Base-by-base conservation (phyloP, 1,284 basidiomycete species). In the Cryptococcus sp. region DNA sequence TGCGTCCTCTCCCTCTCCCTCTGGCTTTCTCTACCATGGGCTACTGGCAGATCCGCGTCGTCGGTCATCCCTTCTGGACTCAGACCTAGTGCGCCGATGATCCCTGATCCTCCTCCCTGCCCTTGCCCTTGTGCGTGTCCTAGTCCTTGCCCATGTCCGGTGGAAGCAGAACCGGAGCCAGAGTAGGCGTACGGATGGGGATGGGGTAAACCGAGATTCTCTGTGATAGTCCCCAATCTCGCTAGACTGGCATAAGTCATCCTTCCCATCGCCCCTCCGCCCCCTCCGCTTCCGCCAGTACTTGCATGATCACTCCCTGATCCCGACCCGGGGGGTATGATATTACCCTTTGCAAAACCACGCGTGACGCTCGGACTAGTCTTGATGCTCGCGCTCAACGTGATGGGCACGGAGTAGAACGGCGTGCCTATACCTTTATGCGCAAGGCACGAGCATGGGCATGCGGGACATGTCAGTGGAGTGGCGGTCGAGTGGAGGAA, bases 391-490 rank as follows among this genome's bases (percentile, higher is more conserved):
- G 31, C 31, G 31, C 31, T 35, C n/a, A 50, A 41, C 42, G 54
- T 40, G 17, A 56, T 20, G 10, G 47, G 49, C 5, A 60, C 40
- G 10, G 62, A 57, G 31, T 44, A 38, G 58, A 66, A 68, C 3
- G 57, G 48, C 22, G 64, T 68, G 0, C 57, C 56, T n/a, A 70
- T 38, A 3, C 70, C 70, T 22, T 44, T 50, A 19, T 62, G 61
- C 3, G 57, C 48, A 0, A 69, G 58, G 47, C 76, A 78, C 8
- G 53, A 41, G 56, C 75, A 77, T 1, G 64, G 44, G 58, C 75
- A 77, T 5, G 74, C 60, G 7, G 74, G 71, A 47, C 75, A 76
- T 46, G 64, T 69, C 31, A 60, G 48, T 15, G 55, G 53, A 6
- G 52, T 58, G 1, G 20, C 44, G n/a, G 35, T 54, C 20, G 47